phyloP scores from a whole-genome alignment of 345 rosid genomes.

The Populus tremula region DNA sequence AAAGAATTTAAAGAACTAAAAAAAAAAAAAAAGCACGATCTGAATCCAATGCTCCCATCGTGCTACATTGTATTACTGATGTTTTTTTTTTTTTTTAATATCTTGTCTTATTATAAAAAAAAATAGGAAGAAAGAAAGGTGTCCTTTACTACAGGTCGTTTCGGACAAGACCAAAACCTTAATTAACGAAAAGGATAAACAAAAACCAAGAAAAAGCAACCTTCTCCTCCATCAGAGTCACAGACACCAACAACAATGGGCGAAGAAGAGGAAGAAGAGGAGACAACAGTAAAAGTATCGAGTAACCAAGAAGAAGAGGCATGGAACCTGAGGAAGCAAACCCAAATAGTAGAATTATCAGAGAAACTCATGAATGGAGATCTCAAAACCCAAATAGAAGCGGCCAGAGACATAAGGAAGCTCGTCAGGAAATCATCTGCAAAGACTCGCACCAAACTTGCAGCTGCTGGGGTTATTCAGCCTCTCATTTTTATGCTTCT shows the following conservation, averaged over 20 bases:
- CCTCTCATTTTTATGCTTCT: constrained; percentile 65
- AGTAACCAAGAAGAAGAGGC: constrained; percentile 40
- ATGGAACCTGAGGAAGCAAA: constrained; percentile 47
- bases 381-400: constrained; percentile 57
- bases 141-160: neutral
- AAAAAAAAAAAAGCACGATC: no score
- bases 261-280: constrained; percentile 30
- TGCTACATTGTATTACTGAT: no score
- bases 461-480: constrained; percentile 65
- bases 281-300: neutral
- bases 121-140: no score
- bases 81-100: no score
- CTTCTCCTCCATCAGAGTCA: no score
- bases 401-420: constrained; percentile 60
- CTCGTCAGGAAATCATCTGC: constrained; percentile 51
- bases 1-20: no score
- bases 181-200: constrained; percentile 1
- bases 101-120: no score
- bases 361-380: constrained; percentile 54
- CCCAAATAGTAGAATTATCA: constrained; percentile 43
- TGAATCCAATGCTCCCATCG: no score
- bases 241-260: no score
- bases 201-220: neutral
- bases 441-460: constrained; percentile 61
- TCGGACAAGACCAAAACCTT: constrained; percentile 4